Conservation (phyloP, 257 asterid species). For the Rhazya stricta region DNA sequence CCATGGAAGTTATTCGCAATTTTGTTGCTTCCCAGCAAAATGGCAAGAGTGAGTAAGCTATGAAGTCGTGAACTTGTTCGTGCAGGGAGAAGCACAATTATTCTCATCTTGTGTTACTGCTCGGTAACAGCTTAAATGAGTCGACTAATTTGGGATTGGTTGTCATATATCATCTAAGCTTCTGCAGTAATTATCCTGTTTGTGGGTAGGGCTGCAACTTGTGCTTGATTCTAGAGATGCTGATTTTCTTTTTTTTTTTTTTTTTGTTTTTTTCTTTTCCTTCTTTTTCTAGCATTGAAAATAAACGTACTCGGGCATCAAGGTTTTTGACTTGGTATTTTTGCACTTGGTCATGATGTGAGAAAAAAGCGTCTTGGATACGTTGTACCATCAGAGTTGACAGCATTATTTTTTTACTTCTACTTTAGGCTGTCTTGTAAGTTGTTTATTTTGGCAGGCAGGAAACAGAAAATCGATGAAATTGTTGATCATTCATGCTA, state of each 20-base stretch:
- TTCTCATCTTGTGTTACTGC: slow-evolving; percentile 26
- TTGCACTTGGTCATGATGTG: background rate
- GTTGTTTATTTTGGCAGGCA: background rate
- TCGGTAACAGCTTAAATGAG: slow-evolving; percentile 28
- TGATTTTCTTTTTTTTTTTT: background rate
- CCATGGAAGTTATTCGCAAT: slow-evolving; percentile 74
- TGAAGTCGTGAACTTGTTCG: background rate
- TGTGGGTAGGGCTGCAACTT: background rate
- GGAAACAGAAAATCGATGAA: background rate
- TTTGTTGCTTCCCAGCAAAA: slow-evolving; percentile 67
- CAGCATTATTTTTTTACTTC: background rate
- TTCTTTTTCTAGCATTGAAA: background rate
- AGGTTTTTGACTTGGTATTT: background rate
- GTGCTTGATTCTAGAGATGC: background rate
- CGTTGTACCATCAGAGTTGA: background rate
- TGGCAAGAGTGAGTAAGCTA: slow-evolving; percentile 36
- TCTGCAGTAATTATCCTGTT: slow-evolving; percentile 13
- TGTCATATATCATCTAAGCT: slow-evolving; percentile 16
- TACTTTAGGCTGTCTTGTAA: background rate
- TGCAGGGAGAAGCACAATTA: background rate
- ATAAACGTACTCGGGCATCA: background rate
- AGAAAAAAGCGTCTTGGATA: background rate
- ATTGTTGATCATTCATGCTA: background rate
- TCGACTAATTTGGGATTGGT: slow-evolving; percentile 15
- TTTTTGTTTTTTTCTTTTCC: too few relatives aligned